Base-by-base conservation (phyloP, 495 filamentous ascomycete species). In the Pyrenula massariospora region DNA sequence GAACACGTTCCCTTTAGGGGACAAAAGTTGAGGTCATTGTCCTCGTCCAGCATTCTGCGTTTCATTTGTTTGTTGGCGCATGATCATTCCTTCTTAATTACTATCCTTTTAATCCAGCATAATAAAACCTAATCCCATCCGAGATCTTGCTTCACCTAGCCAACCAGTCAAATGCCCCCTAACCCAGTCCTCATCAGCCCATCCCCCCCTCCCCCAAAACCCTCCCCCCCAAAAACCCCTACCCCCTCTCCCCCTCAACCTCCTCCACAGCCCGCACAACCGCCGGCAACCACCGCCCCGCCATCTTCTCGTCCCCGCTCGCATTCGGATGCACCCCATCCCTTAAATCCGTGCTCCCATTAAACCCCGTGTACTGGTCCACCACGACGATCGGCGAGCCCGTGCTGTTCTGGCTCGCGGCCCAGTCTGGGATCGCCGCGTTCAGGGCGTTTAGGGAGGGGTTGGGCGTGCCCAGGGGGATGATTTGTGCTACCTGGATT, bases 291-390 rank as follows among this genome's bases (percentile, higher is more conserved):
- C 72, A 77, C 47, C 68, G 56, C 25, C 71, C 64, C 53, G 62
- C 54, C 70, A 77, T 77, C 68, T 77, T 77, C 36, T 52, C 63
- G 54, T 78, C 73, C 1, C 75, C 75, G 2, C 63, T 53, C 50
- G 61, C 63, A 58, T 74, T 77, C 20, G 76, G 75, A 59, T 79
- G 76, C 23, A 79, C 62, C 21, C 76, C 76, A 62, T 79, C 76
- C 15, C 69, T 64, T 15, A 73, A 56, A 59, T 77, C 75, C 22
- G 57, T 60, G 8, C 56, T 54, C 11, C 58, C 61, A 53, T 59
- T 65, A 60, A 74, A 77, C 20, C 74, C 74, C 2, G 73, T 74
- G 58, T 68, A 76, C 55, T 75, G 71, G 57, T 80, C 75, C 2
- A 78, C 77, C 1, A 78, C 70, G 67, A 67, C 73, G 59, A 80